phyloP scores from a whole-genome alignment of 148 eudicot genomes.

The Polygonum maritimum region DNA sequence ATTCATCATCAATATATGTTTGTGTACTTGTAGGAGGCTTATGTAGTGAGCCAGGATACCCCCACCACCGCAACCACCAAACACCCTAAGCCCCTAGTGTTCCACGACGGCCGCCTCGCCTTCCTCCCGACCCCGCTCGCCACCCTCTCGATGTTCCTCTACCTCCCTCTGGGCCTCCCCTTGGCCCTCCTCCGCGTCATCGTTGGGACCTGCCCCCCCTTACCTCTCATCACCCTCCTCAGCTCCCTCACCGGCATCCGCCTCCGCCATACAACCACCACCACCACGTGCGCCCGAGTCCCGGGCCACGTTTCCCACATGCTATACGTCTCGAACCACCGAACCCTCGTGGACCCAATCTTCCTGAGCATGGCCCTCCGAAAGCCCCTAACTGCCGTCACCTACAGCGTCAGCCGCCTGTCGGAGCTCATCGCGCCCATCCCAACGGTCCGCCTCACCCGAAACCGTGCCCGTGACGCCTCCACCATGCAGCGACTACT shows the following conservation, averaged over 20 bases:
- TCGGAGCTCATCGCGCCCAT: conserved; percentile 68
- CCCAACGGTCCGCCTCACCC: conserved; percentile 56
- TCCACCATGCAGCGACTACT: conserved; percentile 48
- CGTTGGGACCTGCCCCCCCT: conserved; percentile 48
- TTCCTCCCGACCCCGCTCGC: conserved; percentile 74
- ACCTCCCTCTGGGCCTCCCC: conserved; percentile 60
- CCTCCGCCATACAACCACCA: conserved; percentile 22
- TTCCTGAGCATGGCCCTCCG: conserved; percentile 38
- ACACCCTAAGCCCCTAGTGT: conserved; percentile 77
- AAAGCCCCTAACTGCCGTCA: conserved; percentile 64
- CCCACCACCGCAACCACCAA: conserved; percentile 18
- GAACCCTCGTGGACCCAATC: conserved; percentile 75
- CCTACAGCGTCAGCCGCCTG: conserved; percentile 68
- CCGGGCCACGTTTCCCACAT: conserved; percentile 6
- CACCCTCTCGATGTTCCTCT: conserved; percentile 58
- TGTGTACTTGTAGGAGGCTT: conserved; percentile 50
- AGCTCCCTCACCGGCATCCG: conserved; percentile 38
- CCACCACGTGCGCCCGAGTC: background rate
- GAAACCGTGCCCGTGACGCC: conserved; percentile 54
- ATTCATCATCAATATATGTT: too few relatives aligned
- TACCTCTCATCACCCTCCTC: conserved; percentile 28
- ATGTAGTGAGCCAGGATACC: conserved; percentile 41
- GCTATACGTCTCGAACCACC: conserved; percentile 57
- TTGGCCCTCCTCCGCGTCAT: conserved; percentile 48
- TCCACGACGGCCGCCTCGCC: conserved; percentile 90